These are phyloP conservation scores for Talaromyces islandicus DNA, from an alignment of 2,329 filamentous ascomycete species.

Conservation along the genomic window DNA sequence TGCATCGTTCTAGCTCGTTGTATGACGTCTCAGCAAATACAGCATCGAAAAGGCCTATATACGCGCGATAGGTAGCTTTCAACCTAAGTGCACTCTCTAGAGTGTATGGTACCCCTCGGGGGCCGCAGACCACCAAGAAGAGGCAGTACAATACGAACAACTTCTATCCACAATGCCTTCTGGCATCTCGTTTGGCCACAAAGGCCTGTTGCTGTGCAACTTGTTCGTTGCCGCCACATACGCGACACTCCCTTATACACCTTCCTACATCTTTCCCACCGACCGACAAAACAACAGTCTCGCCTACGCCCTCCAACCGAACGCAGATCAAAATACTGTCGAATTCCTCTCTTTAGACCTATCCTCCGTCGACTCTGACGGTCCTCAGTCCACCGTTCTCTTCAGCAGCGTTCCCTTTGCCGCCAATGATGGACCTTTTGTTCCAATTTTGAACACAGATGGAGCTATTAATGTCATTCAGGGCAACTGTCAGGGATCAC, in stretches of 20 bases:
- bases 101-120: slow-evolving; percentile 11
- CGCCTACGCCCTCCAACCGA: slow-evolving; percentile 65
- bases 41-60: neutral
- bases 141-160: neutral
- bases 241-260: slow-evolving; percentile 64
- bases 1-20: neutral
- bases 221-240: slow-evolving; percentile 18
- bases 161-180: slow-evolving; percentile 9
- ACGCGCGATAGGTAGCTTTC: neutral
- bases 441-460: slow-evolving; percentile 59
- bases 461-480: slow-evolving; percentile 69
- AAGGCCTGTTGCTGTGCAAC: slow-evolving; percentile 8
- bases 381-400: slow-evolving; percentile 27
- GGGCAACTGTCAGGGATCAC: slow-evolving; percentile 60
- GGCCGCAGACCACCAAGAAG: neutral
- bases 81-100: neutral
- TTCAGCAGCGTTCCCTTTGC: slow-evolving; percentile 27
- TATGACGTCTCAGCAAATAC: neutral
- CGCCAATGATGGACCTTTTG: slow-evolving; percentile 58
- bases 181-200: slow-evolving; percentile 6
- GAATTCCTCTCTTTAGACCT: slow-evolving; percentile 62
- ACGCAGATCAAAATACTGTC: slow-evolving; percentile 38
- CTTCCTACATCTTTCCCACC: slow-evolving; percentile 63
- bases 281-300: slow-evolving; percentile 46
- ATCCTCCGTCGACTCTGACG: slow-evolving; percentile 50